Evolutionary conservation across 2,329 filamentous ascomycete genomes (phyloP).

Genomic region (Hypoxylon rubiginosum): DNA sequence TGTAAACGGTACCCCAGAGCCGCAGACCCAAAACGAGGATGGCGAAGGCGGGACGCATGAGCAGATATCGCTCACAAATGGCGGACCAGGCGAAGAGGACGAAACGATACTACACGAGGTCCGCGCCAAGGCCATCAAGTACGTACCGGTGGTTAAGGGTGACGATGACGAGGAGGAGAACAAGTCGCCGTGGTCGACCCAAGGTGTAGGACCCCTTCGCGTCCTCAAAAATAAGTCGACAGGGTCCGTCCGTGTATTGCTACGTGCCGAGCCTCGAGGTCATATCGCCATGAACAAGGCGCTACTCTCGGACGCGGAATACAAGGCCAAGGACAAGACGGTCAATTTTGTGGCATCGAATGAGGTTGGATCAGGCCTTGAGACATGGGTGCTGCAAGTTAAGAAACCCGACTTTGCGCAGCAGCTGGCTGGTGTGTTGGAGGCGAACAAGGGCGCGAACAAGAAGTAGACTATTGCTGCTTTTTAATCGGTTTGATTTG

Average conservation of each 20-base stretch:
- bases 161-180: conserved; percentile 62
- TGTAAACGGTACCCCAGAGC: conserved; percentile 70
- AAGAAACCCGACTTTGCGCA: conserved; percentile 68
- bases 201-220: conserved; percentile 79
- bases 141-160: conserved; percentile 61
- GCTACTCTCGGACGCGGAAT: conserved; percentile 72
- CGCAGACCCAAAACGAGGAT: conserved; percentile 61
- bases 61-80: conserved; percentile 77
- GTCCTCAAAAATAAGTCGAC: conserved; percentile 81
- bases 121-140: conserved; percentile 77
- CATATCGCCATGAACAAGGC: conserved; percentile 79
- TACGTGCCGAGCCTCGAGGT: conserved; percentile 82
- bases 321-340: conserved; percentile 72
- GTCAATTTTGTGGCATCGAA: conserved; percentile 70
- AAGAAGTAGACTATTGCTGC: conserved; percentile 57
- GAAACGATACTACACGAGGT: conserved; percentile 79
- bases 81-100: conserved; percentile 77
- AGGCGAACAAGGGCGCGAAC: conserved; percentile 69
- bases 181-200: conserved; percentile 74
- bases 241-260: conserved; percentile 74
- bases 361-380: conserved; percentile 70
- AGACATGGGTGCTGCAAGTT: conserved; percentile 79
- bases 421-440: conserved; percentile 64
- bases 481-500: neutral
- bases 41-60: conserved; percentile 70